Conservation (phyloP, 2,329 filamentous ascomycete genomes). For the Curvularia verruculosa region DNA sequence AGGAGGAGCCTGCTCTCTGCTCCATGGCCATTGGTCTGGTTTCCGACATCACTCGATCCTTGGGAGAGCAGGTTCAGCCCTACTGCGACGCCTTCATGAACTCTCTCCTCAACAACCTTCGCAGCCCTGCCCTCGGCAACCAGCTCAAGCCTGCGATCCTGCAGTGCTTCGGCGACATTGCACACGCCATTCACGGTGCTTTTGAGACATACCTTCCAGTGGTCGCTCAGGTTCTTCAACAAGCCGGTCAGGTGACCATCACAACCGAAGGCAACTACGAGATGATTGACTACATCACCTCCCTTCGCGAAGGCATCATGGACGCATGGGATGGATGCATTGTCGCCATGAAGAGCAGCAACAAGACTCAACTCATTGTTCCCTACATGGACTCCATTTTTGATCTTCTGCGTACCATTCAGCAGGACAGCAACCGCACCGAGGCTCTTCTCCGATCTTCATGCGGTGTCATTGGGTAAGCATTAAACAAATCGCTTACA, state of each 20-base stretch:
- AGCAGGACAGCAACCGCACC: constrained; percentile 82
- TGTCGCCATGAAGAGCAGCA: constrained; percentile 84
- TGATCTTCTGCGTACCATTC: constrained; percentile 80
- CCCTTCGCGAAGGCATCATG: constrained; percentile 95
- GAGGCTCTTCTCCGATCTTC: constrained; percentile 90
- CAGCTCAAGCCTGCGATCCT: constrained; percentile 98
- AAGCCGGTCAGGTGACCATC: constrained; percentile 83
- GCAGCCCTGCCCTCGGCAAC: constrained; percentile 86
- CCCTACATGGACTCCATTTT: constrained; percentile 87
- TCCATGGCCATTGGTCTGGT: constrained; percentile 97
- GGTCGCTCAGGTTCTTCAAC: constrained; percentile 91
- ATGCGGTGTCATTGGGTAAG: constrained; percentile 95
- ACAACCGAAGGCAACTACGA: constrained; percentile 84
- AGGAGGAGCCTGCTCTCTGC: constrained; percentile 92
- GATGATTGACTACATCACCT: constrained; percentile 96
- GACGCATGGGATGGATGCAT: constrained; percentile 98
- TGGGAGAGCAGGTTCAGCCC: constrained; percentile 88
- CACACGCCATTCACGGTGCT: constrained; percentile 86
- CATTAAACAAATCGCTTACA: constrained; percentile 12
- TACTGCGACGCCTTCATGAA: constrained; percentile 99
- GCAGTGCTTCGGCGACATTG: constrained; percentile 97
- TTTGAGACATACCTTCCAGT: constrained; percentile 94
- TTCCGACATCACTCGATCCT: constrained; percentile 90
- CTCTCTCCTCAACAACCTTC: constrained; percentile 88
- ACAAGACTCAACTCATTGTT: constrained; percentile 73